Conservation (phyloP, 2,329 filamentous ascomycete species). For the Calonectria montana region DNA sequence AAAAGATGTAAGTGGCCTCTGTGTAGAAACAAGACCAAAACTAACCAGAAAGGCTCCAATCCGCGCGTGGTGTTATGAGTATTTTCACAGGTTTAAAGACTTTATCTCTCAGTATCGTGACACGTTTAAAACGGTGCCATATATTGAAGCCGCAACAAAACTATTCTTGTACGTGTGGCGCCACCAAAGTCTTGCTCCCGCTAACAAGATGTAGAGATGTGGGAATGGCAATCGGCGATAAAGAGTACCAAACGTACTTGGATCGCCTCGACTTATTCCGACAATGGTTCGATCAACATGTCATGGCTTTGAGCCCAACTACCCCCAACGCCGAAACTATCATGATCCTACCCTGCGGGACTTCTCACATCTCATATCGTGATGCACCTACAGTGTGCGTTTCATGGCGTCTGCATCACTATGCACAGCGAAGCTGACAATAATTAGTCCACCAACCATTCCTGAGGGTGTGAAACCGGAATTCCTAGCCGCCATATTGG, state of each 20-base stretch:
- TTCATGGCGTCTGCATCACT: slow-evolving; percentile 15
- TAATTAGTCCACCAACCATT: slow-evolving; percentile 40
- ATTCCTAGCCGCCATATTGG: slow-evolving; percentile 45
- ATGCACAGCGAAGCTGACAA: slow-evolving; percentile 29
- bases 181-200: neutral
- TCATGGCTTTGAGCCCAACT: slow-evolving; percentile 35
- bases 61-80: slow-evolving; percentile 47
- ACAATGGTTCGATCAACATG: slow-evolving; percentile 46
- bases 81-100: slow-evolving; percentile 43
- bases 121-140: slow-evolving; percentile 40
- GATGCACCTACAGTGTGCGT: slow-evolving; percentile 43
- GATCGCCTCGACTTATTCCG: slow-evolving; percentile 43
- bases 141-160: slow-evolving; percentile 43
- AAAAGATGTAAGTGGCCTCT: slow-evolving; percentile 38
- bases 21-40: too few species aligned
- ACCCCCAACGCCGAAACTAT: slow-evolving; percentile 36
- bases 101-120: slow-evolving; percentile 43
- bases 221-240: slow-evolving; percentile 38
- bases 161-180: slow-evolving; percentile 44
- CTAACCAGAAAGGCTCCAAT: slow-evolving; percentile 45
- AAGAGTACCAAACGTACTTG: slow-evolving; percentile 35
- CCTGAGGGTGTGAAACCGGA: slow-evolving; percentile 41
- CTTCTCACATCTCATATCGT: slow-evolving; percentile 37
- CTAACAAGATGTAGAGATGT: slow-evolving; percentile 35
- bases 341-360: slow-evolving; percentile 44